Evolutionary conservation across 768 basidiomycete genomes (phyloP), one percentile per base, ranked within the genome.

Genomic region (Lactarius akahatsu): DNA sequence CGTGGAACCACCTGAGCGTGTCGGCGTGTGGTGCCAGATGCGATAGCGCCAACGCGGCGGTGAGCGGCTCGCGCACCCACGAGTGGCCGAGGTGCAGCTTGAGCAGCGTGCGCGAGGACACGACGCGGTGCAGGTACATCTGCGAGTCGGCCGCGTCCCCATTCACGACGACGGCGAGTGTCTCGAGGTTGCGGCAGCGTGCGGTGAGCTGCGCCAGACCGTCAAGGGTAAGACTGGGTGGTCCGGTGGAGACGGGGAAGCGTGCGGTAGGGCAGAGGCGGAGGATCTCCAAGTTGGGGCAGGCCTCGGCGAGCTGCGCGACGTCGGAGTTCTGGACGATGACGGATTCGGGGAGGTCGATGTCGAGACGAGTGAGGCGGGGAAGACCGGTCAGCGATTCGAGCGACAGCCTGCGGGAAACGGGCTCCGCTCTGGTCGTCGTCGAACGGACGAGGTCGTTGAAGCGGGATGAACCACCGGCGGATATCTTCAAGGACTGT

Each of bases 401-500:
- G 61, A 92, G 80, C 20, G 88, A 82, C 30, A 92, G 83, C 64
- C 83, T 83, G 36, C 80, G 81, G 57, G 83, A 80, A 15, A 87
- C 81, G 28, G 84, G 81, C 68, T 89, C 89, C 13, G 77, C 80
- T 68, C 87, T 81, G 36, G 86, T 81, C 5, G 90, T 88, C 13
- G 91, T 88, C 10, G 91, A 89, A 62, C 92, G 87, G 59, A 90
- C 85, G 56, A 96, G 83, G 68, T 95, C 92, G 4, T 84, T 82
- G 79, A 92, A 96, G 62, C 91, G 85, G n/a, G 85, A 86, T 28
- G 88, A 83, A 20, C 88, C 85, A 0, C 85, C 86, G 7, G 90
- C 88, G 28, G 81, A 77, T 68, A 92, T 81, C 63, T 83, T 82
- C 67, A 92, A 75, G 11, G 83, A 82, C 71, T 85, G 82, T 60